Conservation (phyloP, 495 filamentous ascomycete species). For the Pyrenopolyporus hunteri region DNA sequence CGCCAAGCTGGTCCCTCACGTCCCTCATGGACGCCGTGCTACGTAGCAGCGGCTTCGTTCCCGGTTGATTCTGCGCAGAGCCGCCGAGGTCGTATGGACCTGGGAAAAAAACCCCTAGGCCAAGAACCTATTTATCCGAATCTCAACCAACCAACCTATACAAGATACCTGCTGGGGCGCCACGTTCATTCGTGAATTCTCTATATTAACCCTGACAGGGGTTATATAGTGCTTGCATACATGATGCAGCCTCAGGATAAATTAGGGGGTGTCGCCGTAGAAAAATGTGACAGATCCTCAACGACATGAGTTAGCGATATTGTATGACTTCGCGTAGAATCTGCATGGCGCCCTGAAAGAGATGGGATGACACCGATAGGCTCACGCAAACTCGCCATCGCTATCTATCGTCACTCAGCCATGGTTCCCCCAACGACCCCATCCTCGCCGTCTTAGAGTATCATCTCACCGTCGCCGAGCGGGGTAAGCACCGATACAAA, state of each 20-base stretch:
- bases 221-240: constrained; percentile 21
- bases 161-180: constrained; percentile 8
- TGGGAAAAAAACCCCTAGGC: constrained; percentile 20
- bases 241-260: constrained; percentile 37
- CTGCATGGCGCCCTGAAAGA: constrained; percentile 7
- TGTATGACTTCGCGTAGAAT: background rate
- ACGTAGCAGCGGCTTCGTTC: constrained; percentile 20
- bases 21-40: constrained; percentile 13
- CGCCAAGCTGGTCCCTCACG: constrained; percentile 17
- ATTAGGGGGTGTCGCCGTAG: constrained; percentile 33
- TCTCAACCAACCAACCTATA: constrained; percentile 15
- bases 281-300: constrained; percentile 1
- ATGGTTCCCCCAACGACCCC: background rate
- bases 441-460: background rate
- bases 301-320: constrained; percentile 9
- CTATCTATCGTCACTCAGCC: constrained; percentile 7
- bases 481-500: constrained; percentile 15
- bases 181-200: constrained; percentile 5
- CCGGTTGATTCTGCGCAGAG: constrained; percentile 29
- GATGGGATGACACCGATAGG: constrained; percentile 9
- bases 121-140: constrained; percentile 35
- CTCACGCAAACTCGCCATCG: background rate
- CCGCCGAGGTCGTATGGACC: constrained; percentile 35
- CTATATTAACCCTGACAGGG: constrained; percentile 29
- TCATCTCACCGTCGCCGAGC: constrained; percentile 6